These are phyloP conservation scores for Carex scoparia DNA, from an alignment of 176 grass and related monocot species.

Conservation along the genomic window DNA sequence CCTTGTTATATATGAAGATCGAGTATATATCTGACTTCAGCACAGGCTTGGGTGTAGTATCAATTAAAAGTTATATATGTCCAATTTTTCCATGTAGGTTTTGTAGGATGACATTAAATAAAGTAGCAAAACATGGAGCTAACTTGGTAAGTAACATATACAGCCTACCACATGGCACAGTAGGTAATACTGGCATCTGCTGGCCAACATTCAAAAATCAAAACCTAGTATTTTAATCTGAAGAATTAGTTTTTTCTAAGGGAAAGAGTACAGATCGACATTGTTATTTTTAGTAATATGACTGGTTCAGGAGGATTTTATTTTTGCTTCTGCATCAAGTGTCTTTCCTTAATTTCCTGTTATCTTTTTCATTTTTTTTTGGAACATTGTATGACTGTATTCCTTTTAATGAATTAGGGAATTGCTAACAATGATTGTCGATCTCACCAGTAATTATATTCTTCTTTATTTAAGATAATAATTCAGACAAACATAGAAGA, in stretches of 20 bases:
- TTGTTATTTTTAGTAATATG: conserved; percentile 6
- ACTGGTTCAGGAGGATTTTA: not conserved
- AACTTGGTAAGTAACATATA: not conserved
- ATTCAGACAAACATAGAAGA: not conserved
- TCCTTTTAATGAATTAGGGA: not conserved
- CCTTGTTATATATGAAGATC: not conserved
- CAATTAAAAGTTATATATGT: not conserved
- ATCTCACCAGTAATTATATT: not conserved
- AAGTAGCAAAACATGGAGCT: not conserved
- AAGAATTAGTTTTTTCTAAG: not conserved
- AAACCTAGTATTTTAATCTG: not conserved
- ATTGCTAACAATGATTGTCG: not conserved
- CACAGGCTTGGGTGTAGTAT: not conserved
- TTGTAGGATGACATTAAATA: not conserved
- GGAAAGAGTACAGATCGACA: not conserved
- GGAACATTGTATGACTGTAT: not conserved
- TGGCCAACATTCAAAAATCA: not conserved
- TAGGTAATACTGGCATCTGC: not conserved
- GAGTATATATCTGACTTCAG: not conserved
- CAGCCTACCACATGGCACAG: not conserved
- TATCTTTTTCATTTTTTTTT: not conserved
- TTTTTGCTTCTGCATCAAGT: not conserved
- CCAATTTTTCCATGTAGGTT: not conserved
- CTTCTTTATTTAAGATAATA: not conserved
- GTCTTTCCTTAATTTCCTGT: not conserved